Evolutionary conservation across 495 filamentous ascomycete species (phyloP).

Genomic region (Opeltia flavorubescens): DNA sequence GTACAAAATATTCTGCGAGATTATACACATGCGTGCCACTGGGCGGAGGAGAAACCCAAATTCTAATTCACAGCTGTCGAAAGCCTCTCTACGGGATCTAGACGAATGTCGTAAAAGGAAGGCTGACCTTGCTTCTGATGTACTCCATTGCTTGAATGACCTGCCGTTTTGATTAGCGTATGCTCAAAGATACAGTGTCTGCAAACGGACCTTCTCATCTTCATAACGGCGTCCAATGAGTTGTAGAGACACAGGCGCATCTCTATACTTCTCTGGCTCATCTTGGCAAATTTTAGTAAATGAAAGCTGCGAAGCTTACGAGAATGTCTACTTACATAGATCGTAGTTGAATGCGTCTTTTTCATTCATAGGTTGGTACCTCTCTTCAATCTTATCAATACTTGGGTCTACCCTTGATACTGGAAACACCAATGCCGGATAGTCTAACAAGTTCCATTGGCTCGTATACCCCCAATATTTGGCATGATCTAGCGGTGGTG

Average conservation of each 20-base stretch:
- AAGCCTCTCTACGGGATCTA: too few species aligned
- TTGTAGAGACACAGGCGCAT: conserved; percentile 26
- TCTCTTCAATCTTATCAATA: conserved; percentile 18
- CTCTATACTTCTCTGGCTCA: conserved; percentile 17
- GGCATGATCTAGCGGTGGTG: conserved; percentile 42
- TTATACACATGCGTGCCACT: too few species aligned
- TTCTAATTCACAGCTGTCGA: too few species aligned
- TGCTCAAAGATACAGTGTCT: background rate
- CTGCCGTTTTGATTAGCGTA: conserved; percentile 4
- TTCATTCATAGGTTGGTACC: conserved; percentile 22
- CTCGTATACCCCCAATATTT: conserved; percentile 59
- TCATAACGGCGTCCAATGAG: conserved; percentile 28
- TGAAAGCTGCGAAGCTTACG: background rate
- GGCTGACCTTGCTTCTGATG: conserved; percentile 15
- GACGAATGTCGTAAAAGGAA: background rate
- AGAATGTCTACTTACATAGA: conserved; percentile 18
- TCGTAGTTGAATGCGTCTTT: conserved; percentile 26
- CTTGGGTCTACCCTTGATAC: conserved; percentile 19
- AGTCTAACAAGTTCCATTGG: conserved; percentile 63
- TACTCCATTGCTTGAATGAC: conserved; percentile 23
- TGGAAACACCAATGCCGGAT: conserved; percentile 42
- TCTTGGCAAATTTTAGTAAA: conserved; percentile 7
- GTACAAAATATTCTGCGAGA: too few species aligned
- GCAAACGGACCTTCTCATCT: conserved; percentile 28
- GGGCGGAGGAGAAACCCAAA: too few species aligned